Evolutionary conservation across 768 basidiomycete genomes (phyloP).

Genomic region (Vishniacozyma victoriae): DNA sequence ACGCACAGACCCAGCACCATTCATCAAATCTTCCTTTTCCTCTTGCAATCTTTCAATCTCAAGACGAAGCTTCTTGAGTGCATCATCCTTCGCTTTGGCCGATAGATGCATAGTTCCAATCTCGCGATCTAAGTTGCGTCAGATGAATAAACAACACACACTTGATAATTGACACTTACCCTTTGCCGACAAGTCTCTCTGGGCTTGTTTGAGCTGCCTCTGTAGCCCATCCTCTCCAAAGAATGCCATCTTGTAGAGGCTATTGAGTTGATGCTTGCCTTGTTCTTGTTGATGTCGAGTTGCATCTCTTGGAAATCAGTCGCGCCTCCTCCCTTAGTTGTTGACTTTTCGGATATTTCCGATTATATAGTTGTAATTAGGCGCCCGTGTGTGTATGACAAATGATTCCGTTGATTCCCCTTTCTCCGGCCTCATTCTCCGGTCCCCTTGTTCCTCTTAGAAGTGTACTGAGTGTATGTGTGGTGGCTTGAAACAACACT

Average conservation of each 20-base stretch:
- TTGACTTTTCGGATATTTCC: too few species aligned
- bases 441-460: too few species aligned
- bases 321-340: background rate
- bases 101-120: background rate
- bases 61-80: background rate
- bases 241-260: background rate
- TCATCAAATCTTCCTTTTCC: background rate
- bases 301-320: background rate
- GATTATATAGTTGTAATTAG: too few species aligned
- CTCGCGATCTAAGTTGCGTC: background rate
- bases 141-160: background rate
- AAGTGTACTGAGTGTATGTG: too few species aligned
- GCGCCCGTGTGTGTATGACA: too few species aligned
- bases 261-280: background rate
- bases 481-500: too few species aligned
- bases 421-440: too few species aligned
- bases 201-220: background rate
- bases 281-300: background rate
- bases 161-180: background rate
- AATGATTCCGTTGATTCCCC: background rate
- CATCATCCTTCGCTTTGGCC: background rate
- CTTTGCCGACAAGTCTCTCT: background rate
- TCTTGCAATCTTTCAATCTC: background rate
- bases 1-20: too few species aligned
- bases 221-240: background rate